Evolutionary conservation across 345 rosid genomes (phyloP).

Genomic region (Kandelia obovata): DNA sequence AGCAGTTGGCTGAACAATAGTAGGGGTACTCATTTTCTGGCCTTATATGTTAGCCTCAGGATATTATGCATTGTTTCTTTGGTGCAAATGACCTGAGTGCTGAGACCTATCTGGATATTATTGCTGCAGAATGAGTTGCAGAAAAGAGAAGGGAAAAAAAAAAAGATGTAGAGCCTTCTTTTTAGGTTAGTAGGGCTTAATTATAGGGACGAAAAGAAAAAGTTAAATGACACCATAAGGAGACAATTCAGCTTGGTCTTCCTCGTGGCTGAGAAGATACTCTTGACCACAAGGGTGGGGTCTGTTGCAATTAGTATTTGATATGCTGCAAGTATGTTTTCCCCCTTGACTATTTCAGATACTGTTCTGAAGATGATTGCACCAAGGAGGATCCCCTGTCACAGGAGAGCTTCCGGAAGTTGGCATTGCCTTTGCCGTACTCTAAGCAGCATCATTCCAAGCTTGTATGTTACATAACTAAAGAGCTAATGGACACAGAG

Average conservation of each 20-base stretch:
- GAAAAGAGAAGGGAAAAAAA: no score
- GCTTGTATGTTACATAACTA: constrained; percentile 93
- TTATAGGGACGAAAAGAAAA: no score
- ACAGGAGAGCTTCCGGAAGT: constrained; percentile 83
- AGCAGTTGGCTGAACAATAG: no score
- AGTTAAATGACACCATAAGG: no score
- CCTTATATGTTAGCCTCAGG: no score
- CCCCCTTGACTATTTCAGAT: constrained; percentile 54
- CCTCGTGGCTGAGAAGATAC: neutral
- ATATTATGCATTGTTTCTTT: neutral
- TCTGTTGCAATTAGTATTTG: neutral
- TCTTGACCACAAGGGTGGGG: neutral
- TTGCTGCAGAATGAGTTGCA: neutral
- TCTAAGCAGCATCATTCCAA: constrained; percentile 97
- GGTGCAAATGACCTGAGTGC: neutral
- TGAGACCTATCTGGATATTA: neutral
- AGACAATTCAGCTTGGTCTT: no score
- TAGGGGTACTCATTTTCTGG: no score
- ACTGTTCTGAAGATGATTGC: constrained; percentile 79
- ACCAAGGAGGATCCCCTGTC: constrained; percentile 94
- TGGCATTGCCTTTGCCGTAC: constrained; percentile 77
- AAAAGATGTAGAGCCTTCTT: no score
- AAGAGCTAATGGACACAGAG: constrained; percentile 96
- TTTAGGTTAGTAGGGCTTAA: no score
- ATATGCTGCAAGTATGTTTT: constrained; percentile 2